A percentile compares a stretch with the other conserved stretches of the same genome.
These are phyloP conservation scores for Didymella exigua DNA, from an alignment of 2,329 filamentous ascomycete genomes.

Conservation along the genomic window DNA sequence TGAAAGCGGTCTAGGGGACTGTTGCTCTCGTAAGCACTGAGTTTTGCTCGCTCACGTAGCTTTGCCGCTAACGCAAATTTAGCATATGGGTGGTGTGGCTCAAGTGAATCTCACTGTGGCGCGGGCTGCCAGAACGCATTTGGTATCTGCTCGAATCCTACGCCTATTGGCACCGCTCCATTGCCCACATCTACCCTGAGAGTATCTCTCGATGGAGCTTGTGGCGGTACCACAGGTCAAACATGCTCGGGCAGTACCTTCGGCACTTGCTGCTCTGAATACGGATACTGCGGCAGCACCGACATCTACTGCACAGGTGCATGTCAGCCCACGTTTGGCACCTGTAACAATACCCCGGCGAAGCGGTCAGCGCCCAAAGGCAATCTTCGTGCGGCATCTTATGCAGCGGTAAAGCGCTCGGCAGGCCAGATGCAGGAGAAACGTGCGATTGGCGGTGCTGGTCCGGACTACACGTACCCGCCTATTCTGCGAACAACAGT, in stretches of 20 bases:
- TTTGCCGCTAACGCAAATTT: no score
- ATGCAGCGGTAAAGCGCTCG: constrained; percentile 9
- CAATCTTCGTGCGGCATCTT: constrained; percentile 17
- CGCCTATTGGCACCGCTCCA: constrained; percentile 19
- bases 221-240: constrained; percentile 11
- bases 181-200: constrained; percentile 14
- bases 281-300: not conserved
- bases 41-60: no score
- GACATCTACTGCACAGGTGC: constrained; percentile 5
- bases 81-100: constrained; percentile 24
- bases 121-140: constrained; percentile 20
- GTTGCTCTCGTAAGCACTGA: constrained; percentile 20
- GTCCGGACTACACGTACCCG: constrained; percentile 26
- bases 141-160: constrained; percentile 13
- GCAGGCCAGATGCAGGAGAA: constrained; percentile 1
- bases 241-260: constrained; percentile 14
- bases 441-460: constrained; percentile 18
- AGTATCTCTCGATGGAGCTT: constrained; percentile 14
- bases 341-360: constrained; percentile 46
- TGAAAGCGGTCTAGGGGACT: constrained; percentile 24
- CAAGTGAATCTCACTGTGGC: constrained; percentile 2
- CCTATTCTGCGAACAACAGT: constrained; percentile 18
- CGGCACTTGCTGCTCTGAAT: constrained; percentile 15
- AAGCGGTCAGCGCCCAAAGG: constrained; percentile 22
- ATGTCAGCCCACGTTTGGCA: constrained; percentile 35